Percentiles rank a stretch among this genome's conserved stretches.
Evolutionary conservation across 257 asterid species (phyloP).

Genomic region (Salvia splendens): DNA sequence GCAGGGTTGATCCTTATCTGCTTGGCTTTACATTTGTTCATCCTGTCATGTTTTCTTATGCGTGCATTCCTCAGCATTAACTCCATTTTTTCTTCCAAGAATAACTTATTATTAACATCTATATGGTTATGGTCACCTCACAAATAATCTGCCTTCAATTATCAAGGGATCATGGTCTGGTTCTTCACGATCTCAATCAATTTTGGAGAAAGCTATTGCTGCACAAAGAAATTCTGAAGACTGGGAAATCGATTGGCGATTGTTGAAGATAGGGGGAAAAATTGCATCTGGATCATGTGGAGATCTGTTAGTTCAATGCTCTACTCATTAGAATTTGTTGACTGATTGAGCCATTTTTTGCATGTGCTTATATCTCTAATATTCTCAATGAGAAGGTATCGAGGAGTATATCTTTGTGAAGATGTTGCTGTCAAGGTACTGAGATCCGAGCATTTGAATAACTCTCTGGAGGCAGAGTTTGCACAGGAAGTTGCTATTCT

Average conservation of each 20-base stretch:
- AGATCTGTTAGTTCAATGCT: constrained; percentile 64
- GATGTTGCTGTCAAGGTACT: constrained; percentile 88
- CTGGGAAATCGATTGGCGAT: constrained; percentile 80
- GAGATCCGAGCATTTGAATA: constrained; percentile 72
- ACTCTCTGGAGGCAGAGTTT: constrained; percentile 68
- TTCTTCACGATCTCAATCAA: constrained; percentile 49
- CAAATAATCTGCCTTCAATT: constrained; percentile 30
- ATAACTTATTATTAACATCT: constrained; percentile 17
- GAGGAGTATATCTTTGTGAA: constrained; percentile 68
- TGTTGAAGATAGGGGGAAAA: constrained; percentile 74
- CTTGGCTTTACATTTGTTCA: neutral
- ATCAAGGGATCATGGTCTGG: constrained; percentile 78
- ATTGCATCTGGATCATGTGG: constrained; percentile 90
- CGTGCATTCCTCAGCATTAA: constrained; percentile 2
- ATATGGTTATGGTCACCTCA: constrained; percentile 17
- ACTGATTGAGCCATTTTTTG: constrained; percentile 7
- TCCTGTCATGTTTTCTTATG: constrained; percentile 1
- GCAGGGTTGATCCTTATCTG: no score
- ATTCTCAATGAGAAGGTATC: constrained; percentile 59
- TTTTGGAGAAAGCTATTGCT: constrained; percentile 46
- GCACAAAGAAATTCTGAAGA: constrained; percentile 46
- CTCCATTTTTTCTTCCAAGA: constrained; percentile 21
- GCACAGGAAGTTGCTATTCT: constrained; percentile 76
- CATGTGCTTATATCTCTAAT: constrained; percentile 28
- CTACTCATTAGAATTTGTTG: constrained; percentile 22